Evolutionary conservation across 225 moss, liverwort and hornwort genomes (phyloP), one percentile per base, ranked within the genome.

Genomic region (Bryum argenteum): DNA sequence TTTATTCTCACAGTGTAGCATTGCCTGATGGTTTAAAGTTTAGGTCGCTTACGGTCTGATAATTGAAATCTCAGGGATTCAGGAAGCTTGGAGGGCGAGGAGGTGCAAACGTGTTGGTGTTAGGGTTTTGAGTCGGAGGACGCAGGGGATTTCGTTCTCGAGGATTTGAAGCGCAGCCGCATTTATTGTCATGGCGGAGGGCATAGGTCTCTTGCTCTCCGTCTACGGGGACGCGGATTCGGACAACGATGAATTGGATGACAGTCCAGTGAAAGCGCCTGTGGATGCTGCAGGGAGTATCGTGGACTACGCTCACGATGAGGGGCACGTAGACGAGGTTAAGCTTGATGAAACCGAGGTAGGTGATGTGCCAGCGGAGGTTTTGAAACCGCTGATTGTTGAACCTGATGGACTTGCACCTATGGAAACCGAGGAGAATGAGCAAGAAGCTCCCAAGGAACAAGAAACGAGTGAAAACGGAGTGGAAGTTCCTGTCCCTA

Each of bases 121-220:
- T 55, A 21, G 66, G 61, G 53, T 71, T 12, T 17, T 37, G 7
- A 22, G 62, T n/a, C n/a, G n/a, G n/a, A n/a, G n/a, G n/a, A n/a
- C n/a, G n/a, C n/a, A 62, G 2, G 14, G 47, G 15, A 19, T 66
- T 69, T 54, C 8, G 70, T 65, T 58, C n/a, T 22, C 20, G 54
- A 53, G 47, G 72, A 14, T 70, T 58, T 59, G 53, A 43, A 68
- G 37, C 51, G 53, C 11, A 73, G 21, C 57, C 40, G 41, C 50
- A 3, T 60, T 26, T 4, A 61, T 66, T 65, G 74, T 76, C 58
- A 94, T 90, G 80, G 91, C 88, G 41, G 93, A 93, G 80, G 96
- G 96, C 81, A 97, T 97, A 71, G 96, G n/a, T n/a, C n/a, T 93
- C 2, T 77, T 97, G 83, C 90, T 94, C 43, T 88, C 88, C 50